Base-by-base conservation (phyloP, 371 early-diverging fungal species). In the Synchytrium microbalum region DNA sequence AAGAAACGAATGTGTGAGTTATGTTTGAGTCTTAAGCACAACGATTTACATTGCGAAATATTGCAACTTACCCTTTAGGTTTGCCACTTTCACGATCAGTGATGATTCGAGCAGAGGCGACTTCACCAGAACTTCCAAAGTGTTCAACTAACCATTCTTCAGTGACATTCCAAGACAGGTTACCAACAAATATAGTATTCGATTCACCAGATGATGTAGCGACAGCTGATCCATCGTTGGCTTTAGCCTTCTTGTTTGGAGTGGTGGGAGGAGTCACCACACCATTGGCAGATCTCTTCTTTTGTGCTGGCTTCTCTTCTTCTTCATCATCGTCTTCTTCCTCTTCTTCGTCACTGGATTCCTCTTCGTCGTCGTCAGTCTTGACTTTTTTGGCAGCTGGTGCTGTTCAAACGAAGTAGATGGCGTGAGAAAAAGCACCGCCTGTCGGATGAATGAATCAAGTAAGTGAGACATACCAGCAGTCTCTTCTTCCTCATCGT, bases 121-220 rank as follows among this genome's bases (percentile, higher is more conserved):
- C 77, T 52, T 84, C 79, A 65, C 91, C 89, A 70, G 79, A 78
- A 62, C 81, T 80, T 32, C 73, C 69, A 63, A 90, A 87, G 64
- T 75, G 74, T 52, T 72, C 72, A 19, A 75, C 72, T 54, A 90
- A 74, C 65, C 78, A 73, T 53, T 88, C 86, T 60, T 81, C 75
- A 64, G 80, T 83, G 64, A 80, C 80, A 62, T 84, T 81, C 74
- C 76, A 89, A 64, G 84, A 80, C 14, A 89, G 73, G 73, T 86
- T 84, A 59, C 91, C 89, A 52, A 88, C 84, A 68, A 84, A 89
- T 58, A 85, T 74, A 52, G 86, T 82, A 46, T 62, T 46, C 26
- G 0, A 26, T 29, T 32, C 65, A 28, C n/a, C 65, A 27, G 8
- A n/a, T 19, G 16, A 62, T 2, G 59, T n/a, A 57, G 73, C 75